A percentile compares a stretch with the other conserved stretches of the same genome.
These are phyloP conservation scores for Microbotryum silenes-acaulis DNA, from an alignment of 1,284 basidiomycete species.

Conservation along the genomic window DNA sequence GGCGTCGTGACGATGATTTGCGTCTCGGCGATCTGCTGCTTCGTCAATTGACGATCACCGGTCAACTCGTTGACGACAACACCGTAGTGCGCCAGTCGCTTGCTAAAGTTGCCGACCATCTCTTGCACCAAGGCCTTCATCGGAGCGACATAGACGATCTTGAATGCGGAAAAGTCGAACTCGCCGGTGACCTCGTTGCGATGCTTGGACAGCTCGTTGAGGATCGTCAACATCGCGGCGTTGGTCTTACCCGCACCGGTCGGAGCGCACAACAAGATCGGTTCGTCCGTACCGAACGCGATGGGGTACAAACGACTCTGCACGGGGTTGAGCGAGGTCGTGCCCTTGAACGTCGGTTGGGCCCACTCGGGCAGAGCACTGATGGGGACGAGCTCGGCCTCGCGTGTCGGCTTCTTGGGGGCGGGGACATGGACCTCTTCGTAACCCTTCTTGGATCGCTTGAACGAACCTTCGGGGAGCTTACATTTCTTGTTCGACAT, in stretches of 20 bases:
- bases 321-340: slow-evolving; percentile 80
- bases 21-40: slow-evolving; percentile 92
- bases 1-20: slow-evolving; percentile 99
- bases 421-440: slow-evolving; percentile 98
- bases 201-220: slow-evolving; percentile 78
- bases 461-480: slow-evolving; percentile 94
- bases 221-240: slow-evolving; percentile 88
- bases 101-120: slow-evolving; percentile 86
- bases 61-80: slow-evolving; percentile 92
- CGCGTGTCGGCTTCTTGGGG: slow-evolving; percentile 62
- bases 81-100: slow-evolving; percentile 72
- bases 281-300: slow-evolving; percentile 85
- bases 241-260: slow-evolving; percentile 99
- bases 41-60: slow-evolving; percentile 96
- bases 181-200: slow-evolving; percentile 70
- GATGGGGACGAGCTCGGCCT: slow-evolving; percentile 67
- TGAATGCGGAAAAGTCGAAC: slow-evolving; percentile 89
- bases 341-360: slow-evolving; percentile 64
- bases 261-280: slow-evolving; percentile 90
- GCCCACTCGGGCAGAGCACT: slow-evolving; percentile 77
- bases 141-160: slow-evolving; percentile 95
- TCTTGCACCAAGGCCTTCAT: slow-evolving; percentile 99
- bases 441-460: slow-evolving; percentile 90
- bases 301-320: slow-evolving; percentile 88
- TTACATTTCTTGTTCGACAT: slow-evolving; percentile 99